A percentile compares a stretch with the other conserved stretches of the same genome.
Evolutionary conservation across 345 rosid genomes (phyloP).

Genomic region (Gossypium anomalum): DNA sequence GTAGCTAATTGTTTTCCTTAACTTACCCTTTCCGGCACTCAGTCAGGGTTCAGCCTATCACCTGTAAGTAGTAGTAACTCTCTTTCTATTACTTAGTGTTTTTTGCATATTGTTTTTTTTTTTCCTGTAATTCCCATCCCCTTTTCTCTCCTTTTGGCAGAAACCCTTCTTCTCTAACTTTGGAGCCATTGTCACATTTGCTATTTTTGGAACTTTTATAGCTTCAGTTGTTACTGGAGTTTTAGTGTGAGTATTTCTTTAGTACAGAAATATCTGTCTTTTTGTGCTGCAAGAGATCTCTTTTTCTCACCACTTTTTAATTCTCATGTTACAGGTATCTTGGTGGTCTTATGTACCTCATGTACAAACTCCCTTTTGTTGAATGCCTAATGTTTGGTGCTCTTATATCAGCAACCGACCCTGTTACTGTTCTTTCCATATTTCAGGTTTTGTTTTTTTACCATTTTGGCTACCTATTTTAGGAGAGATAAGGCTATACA

Average conservation of each 20-base stretch:
- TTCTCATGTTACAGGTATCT: slow-evolving; percentile 53
- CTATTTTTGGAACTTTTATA: slow-evolving; percentile 81
- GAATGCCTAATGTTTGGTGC: slow-evolving; percentile 99
- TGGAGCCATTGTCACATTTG: slow-evolving; percentile 95
- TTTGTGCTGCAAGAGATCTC: background rate
- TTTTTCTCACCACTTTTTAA: background rate
- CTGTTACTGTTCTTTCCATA: slow-evolving; percentile 95
- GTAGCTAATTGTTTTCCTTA: slow-evolving; percentile 43
- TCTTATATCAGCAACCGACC: slow-evolving; percentile 97
- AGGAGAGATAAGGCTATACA: background rate
- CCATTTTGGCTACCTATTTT: slow-evolving; percentile 7
- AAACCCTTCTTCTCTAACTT: slow-evolving; percentile 96
- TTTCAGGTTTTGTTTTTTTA: slow-evolving; percentile 61
- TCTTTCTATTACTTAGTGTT: background rate
- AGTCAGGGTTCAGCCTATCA: slow-evolving; percentile 88
- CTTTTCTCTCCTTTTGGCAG: slow-evolving; percentile 31
- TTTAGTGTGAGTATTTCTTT: slow-evolving; percentile 65
- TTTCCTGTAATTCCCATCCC: background rate
- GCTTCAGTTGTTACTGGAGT: slow-evolving; percentile 82
- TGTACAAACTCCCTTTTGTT: slow-evolving; percentile 84
- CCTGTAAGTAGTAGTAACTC: slow-evolving; percentile 59
- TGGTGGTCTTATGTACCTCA: slow-evolving; percentile 78
- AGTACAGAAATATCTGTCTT: background rate
- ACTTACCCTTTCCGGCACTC: slow-evolving; percentile 46
- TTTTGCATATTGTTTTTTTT: background rate